These are phyloP conservation scores for Syzygium grande DNA, from an alignment of 345 rosid genomes.

Conservation along the genomic window DNA sequence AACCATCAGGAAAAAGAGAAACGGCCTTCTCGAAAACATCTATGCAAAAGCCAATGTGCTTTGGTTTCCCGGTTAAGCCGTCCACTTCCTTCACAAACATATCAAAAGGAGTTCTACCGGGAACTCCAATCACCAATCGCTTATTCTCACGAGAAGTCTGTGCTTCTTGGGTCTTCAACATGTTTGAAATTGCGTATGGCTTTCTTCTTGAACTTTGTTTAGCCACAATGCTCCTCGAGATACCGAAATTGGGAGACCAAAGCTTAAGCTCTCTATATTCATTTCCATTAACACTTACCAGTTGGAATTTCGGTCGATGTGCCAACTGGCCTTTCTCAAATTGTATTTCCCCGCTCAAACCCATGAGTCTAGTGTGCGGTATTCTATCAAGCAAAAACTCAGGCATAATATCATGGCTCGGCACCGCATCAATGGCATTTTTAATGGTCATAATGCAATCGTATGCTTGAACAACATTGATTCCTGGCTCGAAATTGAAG, in stretches of 20 bases:
- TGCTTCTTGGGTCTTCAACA: constrained; percentile 30
- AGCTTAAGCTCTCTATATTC: constrained; percentile 27
- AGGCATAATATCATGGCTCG: not conserved
- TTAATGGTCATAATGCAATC: constrained; percentile 19
- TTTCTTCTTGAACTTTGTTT: not conserved
- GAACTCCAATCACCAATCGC: constrained; percentile 26
- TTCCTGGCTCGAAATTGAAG: constrained; percentile 19
- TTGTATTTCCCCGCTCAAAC: constrained; percentile 29
- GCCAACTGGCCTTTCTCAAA: constrained; percentile 10
- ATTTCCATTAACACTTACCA: constrained; percentile 31
- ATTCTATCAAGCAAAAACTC: not conserved
- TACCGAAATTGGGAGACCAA: constrained; percentile 25
- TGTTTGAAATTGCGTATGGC: not conserved
- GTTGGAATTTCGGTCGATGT: not conserved
- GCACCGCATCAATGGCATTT: constrained; percentile 1
- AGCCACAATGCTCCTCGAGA: constrained; percentile 1
- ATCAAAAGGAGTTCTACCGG: constrained; percentile 19
- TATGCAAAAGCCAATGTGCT: constrained; percentile 31
- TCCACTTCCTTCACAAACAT: constrained; percentile 21
- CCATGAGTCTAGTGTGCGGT: constrained; percentile 13
- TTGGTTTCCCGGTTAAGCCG: not conserved
- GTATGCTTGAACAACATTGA: constrained; percentile 26
- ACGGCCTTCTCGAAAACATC: constrained; percentile 22
- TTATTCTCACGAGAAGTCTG: not conserved
- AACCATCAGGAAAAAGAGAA: constrained; percentile 7